Evolutionary conservation across 1,139 yeast genomes (phyloP).

Genomic region (Yamadazyma pseudoaaseri): DNA sequence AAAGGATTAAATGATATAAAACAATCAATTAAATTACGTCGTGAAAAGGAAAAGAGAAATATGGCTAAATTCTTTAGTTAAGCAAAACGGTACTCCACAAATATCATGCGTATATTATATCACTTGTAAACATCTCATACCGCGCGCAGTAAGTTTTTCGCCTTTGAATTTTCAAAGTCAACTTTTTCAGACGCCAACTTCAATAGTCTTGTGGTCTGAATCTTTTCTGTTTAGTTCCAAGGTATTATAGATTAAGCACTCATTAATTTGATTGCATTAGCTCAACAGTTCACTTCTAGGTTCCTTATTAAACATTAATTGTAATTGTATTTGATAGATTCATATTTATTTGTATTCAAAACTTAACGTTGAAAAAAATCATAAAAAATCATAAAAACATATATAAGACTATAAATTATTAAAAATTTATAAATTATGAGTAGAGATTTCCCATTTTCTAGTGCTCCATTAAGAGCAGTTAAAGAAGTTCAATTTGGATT

Average conservation of each 20-base stretch:
- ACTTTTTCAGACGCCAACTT: conserved; percentile 5
- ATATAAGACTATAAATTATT: background rate
- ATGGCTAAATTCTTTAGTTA: conserved; percentile 70
- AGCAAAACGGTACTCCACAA: background rate
- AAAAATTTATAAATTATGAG: conserved; percentile 28
- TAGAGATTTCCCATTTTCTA: conserved; percentile 83
- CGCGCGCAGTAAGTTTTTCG: conserved; percentile 10
- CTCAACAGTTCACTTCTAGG: conserved; percentile 2
- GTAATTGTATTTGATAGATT: conserved; percentile 6
- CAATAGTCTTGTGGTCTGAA: conserved; percentile 8
- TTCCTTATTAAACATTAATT: background rate
- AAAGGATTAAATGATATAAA: conserved; percentile 68
- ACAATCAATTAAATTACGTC: conserved; percentile 49
- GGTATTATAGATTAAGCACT: conserved; percentile 14
- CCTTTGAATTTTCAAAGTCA: conserved; percentile 8
- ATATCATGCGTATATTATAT: conserved; percentile 3
- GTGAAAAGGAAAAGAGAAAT: conserved; percentile 77
- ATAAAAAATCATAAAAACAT: conserved; percentile 1
- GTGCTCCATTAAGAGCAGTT: conserved; percentile 95
- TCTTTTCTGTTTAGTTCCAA: conserved; percentile 5
- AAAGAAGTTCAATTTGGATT: conserved; percentile 99
- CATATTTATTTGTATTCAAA: conserved; percentile 1
- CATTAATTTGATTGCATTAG: conserved; percentile 17
- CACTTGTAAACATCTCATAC: conserved; percentile 6
- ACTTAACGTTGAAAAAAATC: background rate